A percentile compares a stretch with the other conserved stretches of the same genome.
phyloP scores from a whole-genome alignment of 2,329 filamentous ascomycete genomes.

The Pestalotiopsis sp. region DNA sequence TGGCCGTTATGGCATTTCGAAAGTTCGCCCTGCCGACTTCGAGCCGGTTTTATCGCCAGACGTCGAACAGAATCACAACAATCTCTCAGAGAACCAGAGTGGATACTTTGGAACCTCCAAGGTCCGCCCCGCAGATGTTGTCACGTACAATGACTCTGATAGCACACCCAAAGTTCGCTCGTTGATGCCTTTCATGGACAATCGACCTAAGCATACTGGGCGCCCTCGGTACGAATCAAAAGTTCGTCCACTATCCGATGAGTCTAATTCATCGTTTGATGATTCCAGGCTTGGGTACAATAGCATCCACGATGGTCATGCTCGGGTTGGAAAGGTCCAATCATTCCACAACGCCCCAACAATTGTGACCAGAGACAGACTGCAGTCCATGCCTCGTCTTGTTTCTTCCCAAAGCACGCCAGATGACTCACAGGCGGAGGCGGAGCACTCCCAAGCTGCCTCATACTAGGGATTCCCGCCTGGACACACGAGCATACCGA shows the following conservation, averaged over 20 bases:
- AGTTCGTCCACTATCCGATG: background rate
- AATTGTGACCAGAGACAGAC: slow-evolving; percentile 1
- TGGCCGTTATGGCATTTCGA: background rate
- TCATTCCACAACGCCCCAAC: slow-evolving; percentile 15
- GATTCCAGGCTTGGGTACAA: slow-evolving; percentile 8
- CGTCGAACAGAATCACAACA: background rate
- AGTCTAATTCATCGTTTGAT: slow-evolving; percentile 4
- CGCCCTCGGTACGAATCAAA: background rate
- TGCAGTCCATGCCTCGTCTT: slow-evolving; percentile 12
- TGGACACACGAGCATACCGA: slow-evolving; percentile 14
- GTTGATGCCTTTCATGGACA: background rate
- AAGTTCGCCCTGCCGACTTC: background rate
- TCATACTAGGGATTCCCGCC: slow-evolving; percentile 30
- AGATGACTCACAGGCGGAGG: background rate
- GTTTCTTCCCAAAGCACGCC: background rate
- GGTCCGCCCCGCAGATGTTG: background rate
- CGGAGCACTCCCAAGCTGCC: slow-evolving; percentile 16
- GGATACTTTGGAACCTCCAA: background rate
- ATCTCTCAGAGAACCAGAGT: background rate
- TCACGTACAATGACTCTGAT: background rate
- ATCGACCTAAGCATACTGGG: background rate
- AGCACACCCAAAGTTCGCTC: background rate
- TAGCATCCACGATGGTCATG: slow-evolving; percentile 19
- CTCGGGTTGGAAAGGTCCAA: slow-evolving; percentile 20
- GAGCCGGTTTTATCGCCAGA: background rate